Base-by-base conservation (phyloP, 768 basidiomycete species). In the Termitomyces sp. region DNA sequence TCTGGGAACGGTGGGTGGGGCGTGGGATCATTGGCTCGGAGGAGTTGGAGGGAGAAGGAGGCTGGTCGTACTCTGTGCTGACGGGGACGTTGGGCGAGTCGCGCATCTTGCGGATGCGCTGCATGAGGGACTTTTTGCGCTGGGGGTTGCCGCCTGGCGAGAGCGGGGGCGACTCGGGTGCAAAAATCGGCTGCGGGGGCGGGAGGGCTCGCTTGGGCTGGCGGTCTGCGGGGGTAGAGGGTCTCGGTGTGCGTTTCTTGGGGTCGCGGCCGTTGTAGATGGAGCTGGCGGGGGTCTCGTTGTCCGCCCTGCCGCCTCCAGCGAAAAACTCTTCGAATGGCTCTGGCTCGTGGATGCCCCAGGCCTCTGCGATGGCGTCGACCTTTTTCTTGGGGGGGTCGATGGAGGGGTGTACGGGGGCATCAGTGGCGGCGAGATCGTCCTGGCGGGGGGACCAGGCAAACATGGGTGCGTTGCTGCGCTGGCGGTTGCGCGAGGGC, bases 301-400 rank as follows among this genome's bases (percentile, higher is more conserved):
- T 81, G 51, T 80, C 76, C 3, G 68, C 73, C 62, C 65, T 71
- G 62, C 69, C 88, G 47, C 89, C 88, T 20, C 90, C 93, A 26
- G 91, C 91, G 62, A 84, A 89, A 69, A 94, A 95, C 66, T 95
- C 92, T 66, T 95, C 92, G 66, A 82, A 94, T 7, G 93, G 93
- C 68, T 95, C 93, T 5, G 93, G 93, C 67, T 94, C 93, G 65
- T 93, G 90, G 53, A 91, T 92, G 40, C 93, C 93, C 93, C 93
- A 94, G 1, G 93, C 93, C 72, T 94, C 93, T 49, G 92, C 92
- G 59, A 95, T 86, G 40, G 89, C 91, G 65, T 94, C 91, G 36
- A 90, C 86, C 68, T 91, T 91, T 74, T 90, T 91, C 84, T 92
- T 92, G 36, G 87, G 84, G 9, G 23, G 23, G 23, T 23, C 23